Evolutionary conservation across 129 eudicot genomes (phyloP), one percentile per base, ranked within the genome.

Genomic region (Pulicaria dysenterica): DNA sequence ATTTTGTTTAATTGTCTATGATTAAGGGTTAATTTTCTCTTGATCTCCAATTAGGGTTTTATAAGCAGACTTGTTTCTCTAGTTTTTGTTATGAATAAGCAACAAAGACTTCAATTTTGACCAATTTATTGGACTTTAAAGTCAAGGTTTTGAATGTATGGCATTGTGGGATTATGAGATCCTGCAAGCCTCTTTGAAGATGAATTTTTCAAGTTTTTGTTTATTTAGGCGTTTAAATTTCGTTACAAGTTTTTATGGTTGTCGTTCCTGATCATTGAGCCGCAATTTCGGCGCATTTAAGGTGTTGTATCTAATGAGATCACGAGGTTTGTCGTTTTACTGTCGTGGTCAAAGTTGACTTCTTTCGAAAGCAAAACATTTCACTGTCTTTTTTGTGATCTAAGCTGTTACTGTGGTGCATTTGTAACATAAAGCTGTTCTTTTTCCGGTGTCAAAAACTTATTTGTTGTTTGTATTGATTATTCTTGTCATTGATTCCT

Each of bases 341-440:
- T 58, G 75, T 70, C 76, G 16, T 59, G 70, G 81, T 77, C 77
- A 70, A 70, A 70, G 8, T 63, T 76, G 47, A 46, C 69, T 37
- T 46, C 16, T 68, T 76, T 76, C 19, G 61, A 58, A 65, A 68
- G n/a, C 46, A 16, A 70, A 14, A 3, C 17, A 19, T 59, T 42
- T 60, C 34, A 77, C 48, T 36, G 61, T 61, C 65, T 31, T n/a
- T 77, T 24, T 12, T 41, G 31, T 69, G 81, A 70, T 77, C 37
- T 19, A 70, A 60, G 12, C 64, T 38, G 7, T 45, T 43, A 34
- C 70, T 54, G 13, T 45, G n/a, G 56, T 43, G 61, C 77, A 78
- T 70, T 70, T 62, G 17, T 14, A 62, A 78, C 71, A 37, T 40
- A 11, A 43, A 15, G 24, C 15, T 53, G 45, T 70, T 78, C 31